These are phyloP conservation scores for Picea sitchensis DNA, from an alignment of 75 land plant genomes.

Conservation along the genomic window DNA sequence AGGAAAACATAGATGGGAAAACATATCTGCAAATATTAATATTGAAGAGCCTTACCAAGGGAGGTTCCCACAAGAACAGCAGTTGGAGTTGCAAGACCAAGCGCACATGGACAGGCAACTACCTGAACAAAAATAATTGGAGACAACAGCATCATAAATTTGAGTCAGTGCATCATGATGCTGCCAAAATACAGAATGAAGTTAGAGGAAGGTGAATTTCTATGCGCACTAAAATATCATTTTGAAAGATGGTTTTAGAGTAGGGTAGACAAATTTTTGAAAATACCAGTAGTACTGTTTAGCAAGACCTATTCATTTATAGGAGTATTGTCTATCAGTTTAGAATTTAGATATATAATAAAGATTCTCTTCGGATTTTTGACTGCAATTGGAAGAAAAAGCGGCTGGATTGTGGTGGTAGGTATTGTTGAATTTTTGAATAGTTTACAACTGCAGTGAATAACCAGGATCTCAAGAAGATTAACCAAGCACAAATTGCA, in stretches of 20 bases:
- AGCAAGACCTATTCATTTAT: neutral
- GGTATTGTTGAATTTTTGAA: no score
- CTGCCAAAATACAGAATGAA: neutral
- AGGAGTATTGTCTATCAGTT: no score
- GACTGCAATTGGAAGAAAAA: no score
- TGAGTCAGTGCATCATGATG: neutral
- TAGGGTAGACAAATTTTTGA: neutral
- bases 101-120: conserved; percentile 99
- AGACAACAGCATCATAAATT: neutral
- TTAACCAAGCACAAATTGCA: no score
- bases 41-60: conserved; percentile 44
- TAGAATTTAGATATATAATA: no score
- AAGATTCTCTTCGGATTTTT: no score
- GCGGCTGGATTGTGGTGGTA: no score
- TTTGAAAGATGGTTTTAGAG: neutral
- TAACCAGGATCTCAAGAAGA: no score
- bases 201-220: neutral
- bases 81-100: conserved; percentile 98
- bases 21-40: neutral
- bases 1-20: neutral
- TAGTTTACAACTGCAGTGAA: no score
- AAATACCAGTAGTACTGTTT: neutral
- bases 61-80: conserved; percentile 98
- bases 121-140: conserved; percentile 44
- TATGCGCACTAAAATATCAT: neutral